Base-by-base conservation (phyloP, 106 monocot species). In the Alisma plantagoaquatica region DNA sequence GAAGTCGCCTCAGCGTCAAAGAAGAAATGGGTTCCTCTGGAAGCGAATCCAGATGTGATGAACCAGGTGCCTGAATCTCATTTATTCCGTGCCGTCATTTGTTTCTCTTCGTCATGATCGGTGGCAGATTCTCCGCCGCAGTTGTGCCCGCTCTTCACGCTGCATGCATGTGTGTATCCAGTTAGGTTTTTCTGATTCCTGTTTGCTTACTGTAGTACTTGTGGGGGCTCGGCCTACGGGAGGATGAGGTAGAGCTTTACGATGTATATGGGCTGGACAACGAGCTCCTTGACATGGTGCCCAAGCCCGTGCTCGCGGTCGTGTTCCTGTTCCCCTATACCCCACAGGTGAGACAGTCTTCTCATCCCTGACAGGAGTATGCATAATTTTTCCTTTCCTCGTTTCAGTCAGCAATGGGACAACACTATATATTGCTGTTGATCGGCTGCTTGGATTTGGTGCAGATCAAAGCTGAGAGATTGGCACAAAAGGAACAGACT, bases 261-360 rank as follows among this genome's bases (percentile, higher is more conserved):
- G 96, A 98, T 31, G 96, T 98, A 5, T 98, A 90, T 35, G 90
- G 96, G 20, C 50, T 98, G 27, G 96, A 90, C 23, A 79, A 82
- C 0, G 89, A 98, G 67, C 62, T 85, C 9, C 70, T 98, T 7
- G 82, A 81, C 23, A 79, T 90, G 85, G 96, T 98, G 23, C 90
- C 96, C 18, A 74, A 78, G 53, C 96, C 96, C 27, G 90, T 98
- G 27, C 79, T 98, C 35, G 89, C 96, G 31, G 96, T 98, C 21
- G 16, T 98, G 25, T 82, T 98, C 42, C 76, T 85, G 35, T 98
- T 76, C 73, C 96, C 93, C 11, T 77, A 61, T 51, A 48, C 43
- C 23, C 16, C 21, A 5, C 19, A 53, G 60, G 60, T 60, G 23
- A 31, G 19, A 19, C 31, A 6, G 2, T 46, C 29, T 16, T 25